A percentile compares a stretch with the other conserved stretches of the same genome.
These are phyloP conservation scores for Podospora tetraspora DNA, from an alignment of 495 filamentous ascomycete genomes.

Conservation along the genomic window DNA sequence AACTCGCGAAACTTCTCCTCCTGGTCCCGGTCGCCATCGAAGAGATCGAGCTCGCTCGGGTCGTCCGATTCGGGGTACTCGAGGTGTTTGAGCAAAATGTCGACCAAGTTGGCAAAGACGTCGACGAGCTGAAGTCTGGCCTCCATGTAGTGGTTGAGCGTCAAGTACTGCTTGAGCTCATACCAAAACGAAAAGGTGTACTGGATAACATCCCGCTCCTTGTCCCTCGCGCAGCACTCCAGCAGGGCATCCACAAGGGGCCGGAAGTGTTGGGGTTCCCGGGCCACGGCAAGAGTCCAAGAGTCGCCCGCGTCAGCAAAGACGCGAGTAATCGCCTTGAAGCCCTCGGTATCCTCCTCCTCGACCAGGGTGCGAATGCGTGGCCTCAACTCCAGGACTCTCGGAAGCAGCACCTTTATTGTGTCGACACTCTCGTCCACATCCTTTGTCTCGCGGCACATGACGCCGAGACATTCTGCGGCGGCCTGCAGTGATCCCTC, in stretches of 20 bases:
- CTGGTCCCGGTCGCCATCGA: slow-evolving; percentile 90
- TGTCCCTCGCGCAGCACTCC: slow-evolving; percentile 82
- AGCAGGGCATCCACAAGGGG: slow-evolving; percentile 84
- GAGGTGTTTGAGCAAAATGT: slow-evolving; percentile 88
- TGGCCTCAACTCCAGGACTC: slow-evolving; percentile 69
- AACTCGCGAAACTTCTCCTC: slow-evolving; percentile 98
- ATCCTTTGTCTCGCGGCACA: slow-evolving; percentile 88
- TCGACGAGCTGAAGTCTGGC: slow-evolving; percentile 69
- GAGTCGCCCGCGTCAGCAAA: slow-evolving; percentile 92
- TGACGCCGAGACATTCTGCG: slow-evolving; percentile 87
- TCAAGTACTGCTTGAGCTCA: slow-evolving; percentile 93
- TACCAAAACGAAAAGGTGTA: slow-evolving; percentile 98
- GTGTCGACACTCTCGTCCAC: slow-evolving; percentile 78
- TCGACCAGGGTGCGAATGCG: slow-evolving; percentile 71
- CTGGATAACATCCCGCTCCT: slow-evolving; percentile 80
- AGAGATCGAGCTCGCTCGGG: slow-evolving; percentile 72
- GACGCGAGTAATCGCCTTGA: slow-evolving; percentile 80
- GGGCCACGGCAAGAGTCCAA: slow-evolving; percentile 86
- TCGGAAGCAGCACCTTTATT: slow-evolving; percentile 81
- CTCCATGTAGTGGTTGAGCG: slow-evolving; percentile 80
- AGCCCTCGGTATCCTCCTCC: slow-evolving; percentile 78
- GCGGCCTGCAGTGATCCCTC: slow-evolving; percentile 79
- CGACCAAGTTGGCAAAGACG: slow-evolving; percentile 80
- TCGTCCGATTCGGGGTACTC: slow-evolving; percentile 77
- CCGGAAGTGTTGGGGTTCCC: slow-evolving; percentile 73